Base-by-base conservation (phyloP, 2,329 filamentous ascomycete genomes). In the Cordyceps cicadae region DNA sequence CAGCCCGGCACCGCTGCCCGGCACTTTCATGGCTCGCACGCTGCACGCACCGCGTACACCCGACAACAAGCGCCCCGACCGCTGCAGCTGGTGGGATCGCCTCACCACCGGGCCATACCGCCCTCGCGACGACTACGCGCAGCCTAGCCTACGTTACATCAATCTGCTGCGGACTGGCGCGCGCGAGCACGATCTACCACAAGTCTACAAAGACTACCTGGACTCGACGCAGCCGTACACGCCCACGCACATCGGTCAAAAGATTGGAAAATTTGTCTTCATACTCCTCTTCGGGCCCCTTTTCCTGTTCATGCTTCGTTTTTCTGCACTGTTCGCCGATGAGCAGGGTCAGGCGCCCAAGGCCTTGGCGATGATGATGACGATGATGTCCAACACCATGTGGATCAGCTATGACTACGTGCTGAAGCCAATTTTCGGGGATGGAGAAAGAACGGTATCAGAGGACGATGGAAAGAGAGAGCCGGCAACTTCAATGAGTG, bases 131-230 rank as follows among this genome's bases (percentile, higher is more conserved):
- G 80, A 81, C 61, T 92, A 93, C 68, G 89, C 92, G 0, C 90
- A 97, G 73, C 83, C 94, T 0, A 96, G 90, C 2, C 79, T 84
- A 49, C 86, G 94, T 14, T 97, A 99, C 71, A 77, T 97, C 26
- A 87, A 87, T 63, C 81, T 97, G 55, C 83, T 99, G 66, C 84
- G 81, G 15, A 83, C 87, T 65, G 94, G 94, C 17, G 92, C 90
- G 0, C 76, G 77, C 2, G 92, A 97, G 71, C 88, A 94, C 70
- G 78, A 80, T n/a, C 79, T 99, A 1, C 94, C 94, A 0, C 74
- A 80, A 5, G 86, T 89, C 59, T 99, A 97, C 70, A 86, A 86
- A 66, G 75, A 77, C 1, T 96, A 92, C 71, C 79, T 99, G 3
- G 76, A 81, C 8, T 75, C 80, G 15, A 79, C 97, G 51, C 81